Evolutionary conservation across 768 basidiomycete species (phyloP), one percentile per base, ranked within the genome.

Genomic region (Trametes cinnabarina): DNA sequence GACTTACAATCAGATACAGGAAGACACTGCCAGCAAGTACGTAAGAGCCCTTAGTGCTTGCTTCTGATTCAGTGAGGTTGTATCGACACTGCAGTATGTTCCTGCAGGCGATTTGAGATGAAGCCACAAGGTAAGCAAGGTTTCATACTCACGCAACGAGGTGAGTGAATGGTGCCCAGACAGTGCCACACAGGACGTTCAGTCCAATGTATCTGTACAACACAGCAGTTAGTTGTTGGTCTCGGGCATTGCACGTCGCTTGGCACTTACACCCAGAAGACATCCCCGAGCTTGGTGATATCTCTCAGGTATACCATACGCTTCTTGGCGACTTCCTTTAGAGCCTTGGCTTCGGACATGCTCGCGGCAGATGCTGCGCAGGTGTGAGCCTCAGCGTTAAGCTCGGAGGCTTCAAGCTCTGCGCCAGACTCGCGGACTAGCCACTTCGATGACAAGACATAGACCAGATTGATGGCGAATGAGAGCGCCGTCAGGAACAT

Each of bases 131-230:
- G 19, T 10, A 35, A 17, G 23, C 6, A 5, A 34, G 4, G 11
- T 4, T 20, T n/a, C 46, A 7, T 28, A 69, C 84, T 66, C 66
- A 89, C 88, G 90, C 77, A 12, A 86, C 83, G 41, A 92, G 82
- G 66, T 91, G 88, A 11, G 82, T 83, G 67, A 90, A 90, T 3
- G 90, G 90, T 3, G 82, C 74, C 90, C 90, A 92, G 34, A 90
- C 82, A 58, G 83, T 76, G 17, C 90, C 90, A 58, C 87, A 92
- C 15, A 91, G 73, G 12, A 91, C 69, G 60, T 92, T 92, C n/a
- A 90, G 65, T 2, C 79, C 84, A 55, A 91, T 83, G 68, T 91
- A 91, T 15, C 87, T 88, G 62, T 4, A 7, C 25, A 25, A 51
- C 6, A 28, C 19, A 63, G 58, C 55, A 60, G 35, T 50, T 20